Conservation (phyloP, 192 early-diverging fungal genomes). For the Coemansia sp. region DNA sequence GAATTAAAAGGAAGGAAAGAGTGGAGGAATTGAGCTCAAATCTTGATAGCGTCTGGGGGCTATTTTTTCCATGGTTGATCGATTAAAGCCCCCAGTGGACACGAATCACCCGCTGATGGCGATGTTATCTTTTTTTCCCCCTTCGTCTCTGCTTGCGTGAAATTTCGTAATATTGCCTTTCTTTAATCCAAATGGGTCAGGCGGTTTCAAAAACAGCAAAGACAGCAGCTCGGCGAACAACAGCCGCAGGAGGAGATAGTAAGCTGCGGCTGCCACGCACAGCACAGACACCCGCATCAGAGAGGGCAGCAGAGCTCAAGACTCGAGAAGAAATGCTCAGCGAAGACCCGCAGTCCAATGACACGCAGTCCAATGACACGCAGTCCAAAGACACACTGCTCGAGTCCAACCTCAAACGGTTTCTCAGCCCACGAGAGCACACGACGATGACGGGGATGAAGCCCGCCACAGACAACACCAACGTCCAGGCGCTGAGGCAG, state of each 20-base stretch:
- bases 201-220: constrained; percentile 28
- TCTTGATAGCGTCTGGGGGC: too few relatives aligned
- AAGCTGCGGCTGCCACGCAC: constrained; percentile 31
- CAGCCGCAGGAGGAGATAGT: too few relatives aligned
- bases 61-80: too few relatives aligned
- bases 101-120: too few relatives aligned
- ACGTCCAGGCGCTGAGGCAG: constrained; percentile 34
- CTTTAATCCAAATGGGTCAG: constrained; percentile 27
- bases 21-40: too few relatives aligned
- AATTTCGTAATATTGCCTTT: background rate
- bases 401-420: constrained; percentile 39
- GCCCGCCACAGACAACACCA: constrained; percentile 33
- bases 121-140: background rate
- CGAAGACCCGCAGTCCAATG: too few relatives aligned
- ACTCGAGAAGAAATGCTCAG: constrained; percentile 47
- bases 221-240: background rate
- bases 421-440: constrained; percentile 39
- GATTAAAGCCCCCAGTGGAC: too few relatives aligned
- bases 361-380: too few relatives aligned
- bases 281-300: constrained; percentile 2
- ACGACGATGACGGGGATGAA: constrained; percentile 35
- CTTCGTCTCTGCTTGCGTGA: background rate
- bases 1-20: too few relatives aligned
- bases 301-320: too few relatives aligned
- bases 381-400: constrained; percentile 5